Evolutionary conservation across 108 stramenopile genomes (phyloP), one percentile per base, ranked within the genome.

Genomic region (Ochromonas danica): DNA sequence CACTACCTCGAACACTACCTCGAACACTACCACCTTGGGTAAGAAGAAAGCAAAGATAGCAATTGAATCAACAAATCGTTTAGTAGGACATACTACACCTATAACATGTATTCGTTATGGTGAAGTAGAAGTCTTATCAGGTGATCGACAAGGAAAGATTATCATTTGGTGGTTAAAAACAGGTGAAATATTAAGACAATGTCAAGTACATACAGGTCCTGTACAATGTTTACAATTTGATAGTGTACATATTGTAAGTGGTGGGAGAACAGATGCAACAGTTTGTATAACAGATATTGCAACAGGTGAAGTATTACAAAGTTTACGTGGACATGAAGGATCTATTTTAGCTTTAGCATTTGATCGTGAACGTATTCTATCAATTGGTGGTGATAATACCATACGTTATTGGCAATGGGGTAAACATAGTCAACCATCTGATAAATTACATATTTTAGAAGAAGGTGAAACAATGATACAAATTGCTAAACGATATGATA

Each of bases 281-380:
- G 80, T 91, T 28, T 62, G 79, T 33, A 79, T 91, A 40, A 88
- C 84, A 40, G 91, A 91, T 40, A 81, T 90, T 30, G 88, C 86
- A n/a, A 89, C 86, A 41, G 90, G 91, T 0, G 81, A 82, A 33
- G 40, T 86, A 22, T 61, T 90, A 0, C 89, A 87, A 38, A 22
- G 17, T 33, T 33, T 57, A 2, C 14, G 78, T 10, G 78, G 45
- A 67, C 60, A 57, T 61, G 71, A 40, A 3, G 82, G 85, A 0
- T 83, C 80, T 2, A 82, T 91, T 0, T 62, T 83, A 39, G 84
- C 80, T 0, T 61, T 90, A 1, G 87, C 87, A 31, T 91, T 91
- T 43, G 91, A 91, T 75, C 75, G 80, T 36, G 79, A 27, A 2
- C 61, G 79, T 62, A 90, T 91, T 40, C 38, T 90, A 6, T 86